Conservation (phyloP, 352 stramenopile genomes). For the Saprolegnia diclina region DNA sequence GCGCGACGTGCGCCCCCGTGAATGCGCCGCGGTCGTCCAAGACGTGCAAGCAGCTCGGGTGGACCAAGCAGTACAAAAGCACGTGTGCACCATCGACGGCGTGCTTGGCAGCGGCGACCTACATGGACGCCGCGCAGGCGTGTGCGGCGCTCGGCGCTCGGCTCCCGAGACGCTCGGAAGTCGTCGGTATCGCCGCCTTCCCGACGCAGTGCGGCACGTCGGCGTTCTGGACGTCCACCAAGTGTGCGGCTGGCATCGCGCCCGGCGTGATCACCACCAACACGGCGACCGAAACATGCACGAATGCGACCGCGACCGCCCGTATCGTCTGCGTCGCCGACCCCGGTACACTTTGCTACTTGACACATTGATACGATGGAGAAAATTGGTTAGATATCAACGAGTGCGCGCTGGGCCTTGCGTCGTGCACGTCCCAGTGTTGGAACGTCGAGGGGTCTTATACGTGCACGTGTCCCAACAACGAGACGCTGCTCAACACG, state of each 20-base stretch:
- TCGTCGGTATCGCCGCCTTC: not conserved
- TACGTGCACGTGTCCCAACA: not conserved
- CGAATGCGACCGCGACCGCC: not conserved
- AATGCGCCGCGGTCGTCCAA: not conserved
- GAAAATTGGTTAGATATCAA: not conserved
- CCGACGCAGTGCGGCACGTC: not conserved
- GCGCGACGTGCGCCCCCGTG: not conserved
- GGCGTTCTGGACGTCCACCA: not conserved
- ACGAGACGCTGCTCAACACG: not conserved
- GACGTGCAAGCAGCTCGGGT: conserved; percentile 10
- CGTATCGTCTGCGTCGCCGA: not conserved
- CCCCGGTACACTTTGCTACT: not conserved
- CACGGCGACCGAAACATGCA: not conserved
- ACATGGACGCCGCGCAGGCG: not conserved
- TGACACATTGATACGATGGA: not conserved
- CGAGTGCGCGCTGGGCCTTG: conserved; percentile 9
- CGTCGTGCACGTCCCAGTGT: not conserved
- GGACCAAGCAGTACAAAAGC: not conserved
- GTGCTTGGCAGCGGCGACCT: not conserved
- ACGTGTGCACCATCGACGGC: not conserved
- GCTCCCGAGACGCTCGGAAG: not conserved
- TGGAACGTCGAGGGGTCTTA: conserved; percentile 10
- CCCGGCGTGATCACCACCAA: conserved; percentile 2
- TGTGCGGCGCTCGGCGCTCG: not conserved
- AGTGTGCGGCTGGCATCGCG: not conserved